Base-by-base conservation (phyloP, 2,329 filamentous ascomycete species). In the Arthrobotrys sinensis region DNA sequence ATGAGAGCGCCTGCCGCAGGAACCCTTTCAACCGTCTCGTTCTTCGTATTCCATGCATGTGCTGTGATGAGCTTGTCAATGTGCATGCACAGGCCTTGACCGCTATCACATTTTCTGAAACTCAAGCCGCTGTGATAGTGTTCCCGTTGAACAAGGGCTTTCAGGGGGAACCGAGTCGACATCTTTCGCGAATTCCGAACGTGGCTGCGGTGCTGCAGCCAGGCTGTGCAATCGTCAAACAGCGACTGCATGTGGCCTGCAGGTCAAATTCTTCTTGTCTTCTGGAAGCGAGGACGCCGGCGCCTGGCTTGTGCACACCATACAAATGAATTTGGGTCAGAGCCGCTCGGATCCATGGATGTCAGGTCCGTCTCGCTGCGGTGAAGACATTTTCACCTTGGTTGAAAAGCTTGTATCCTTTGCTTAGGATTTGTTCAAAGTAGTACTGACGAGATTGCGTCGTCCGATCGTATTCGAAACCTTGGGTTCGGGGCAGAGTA, bases 71-170 rank as follows among this genome's bases (percentile, higher is more conserved):
- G 60, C 48, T 65, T 72, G 48, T n/a, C 10, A 12, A 21, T n/a
- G 36, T 40, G 36, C 34, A 60, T 60, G 55, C 55, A 60, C 55
- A 43, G 36, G 36, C 55, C 55, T 40, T 38, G 55, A 19, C 43
- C 60, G 60, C 50, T 73, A 63, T 73, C 69, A 73, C 50, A 60
- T 34, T 48, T 66, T 60, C 62, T 71, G 69, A 73, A 73, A 73
- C 60, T 40, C n/a, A 19, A 48, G 10, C 16, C 60, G 50, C 60
- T 46, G 69, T 65, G 60, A 73, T 57, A 48, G 60, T 64, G 57
- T 52, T 70, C 53, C 53, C 40, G 46, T 46, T 36, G 11, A 48
- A 60, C 55, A 63, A 71, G 67, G 67, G 67, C 45, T 63, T 70
- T 63, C 40, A 63, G 46, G 46, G 24, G 48, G 68, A 72, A 19